Evolutionary conservation across 345 rosid species (phyloP), one percentile per base, ranked within the genome.

Genomic region (Angophora floribunda): DNA sequence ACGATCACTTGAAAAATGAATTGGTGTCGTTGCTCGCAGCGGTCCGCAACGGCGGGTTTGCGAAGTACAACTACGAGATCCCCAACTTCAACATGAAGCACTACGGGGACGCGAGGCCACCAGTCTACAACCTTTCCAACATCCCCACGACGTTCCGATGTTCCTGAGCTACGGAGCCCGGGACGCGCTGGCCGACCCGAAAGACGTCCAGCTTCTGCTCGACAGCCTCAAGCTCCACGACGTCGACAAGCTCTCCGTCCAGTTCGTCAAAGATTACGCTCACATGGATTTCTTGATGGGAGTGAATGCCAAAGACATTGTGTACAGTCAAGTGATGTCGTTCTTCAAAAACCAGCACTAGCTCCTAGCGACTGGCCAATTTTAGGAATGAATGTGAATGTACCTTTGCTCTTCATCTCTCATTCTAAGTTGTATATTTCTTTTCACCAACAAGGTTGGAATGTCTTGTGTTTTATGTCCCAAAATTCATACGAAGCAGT

Each of bases 251-350:
- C 93, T 97, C 22, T 80, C 85, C 2, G 91, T 96, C 87, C 98
- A 95, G 91, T 95, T 88, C 88, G 89, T 97, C 84, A 90, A 92
- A 90, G 91, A 95, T 12, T 96, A 95, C 86, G 98, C 94, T 86
- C 99, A 97, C 90, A 96, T 95, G 4, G 99, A 97, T 92, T 97
- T 96, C 94, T 90, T 97, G 16, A 96, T 96, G 99, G 99, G 94
- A 7, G 89, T 92, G 24, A 96, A 90, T 87, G 99, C 99, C 80
- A 96, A 96, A 85, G 99, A 95, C 88, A 45, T 95, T 86, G 97
- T 97, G 87, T 97, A 94, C 85, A 94, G 92, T 86, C 91, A 93
- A 90, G 92, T 96, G 19, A 88, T 88, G 75, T 86, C 96, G 1
- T 96, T 96, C 91, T 95, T 97, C 75, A 86, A 51, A 70, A 67